Conservation (phyloP, 441 rosid species). For the Corymbia citriodora region DNA sequence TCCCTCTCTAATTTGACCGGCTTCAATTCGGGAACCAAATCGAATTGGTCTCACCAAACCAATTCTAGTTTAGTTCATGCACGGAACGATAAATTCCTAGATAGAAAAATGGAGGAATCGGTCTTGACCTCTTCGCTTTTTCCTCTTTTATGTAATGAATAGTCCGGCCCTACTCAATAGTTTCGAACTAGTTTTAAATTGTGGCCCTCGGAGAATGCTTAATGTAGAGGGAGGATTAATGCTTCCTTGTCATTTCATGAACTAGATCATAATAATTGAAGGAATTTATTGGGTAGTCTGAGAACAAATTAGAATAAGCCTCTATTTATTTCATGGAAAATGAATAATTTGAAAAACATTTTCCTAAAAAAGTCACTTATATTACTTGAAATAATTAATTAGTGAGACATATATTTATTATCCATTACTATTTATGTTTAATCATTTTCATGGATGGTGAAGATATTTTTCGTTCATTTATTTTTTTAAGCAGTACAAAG, state of each 20-base stretch:
- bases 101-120: neutral
- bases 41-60: neutral
- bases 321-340: accelerated
- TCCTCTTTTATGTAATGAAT: neutral
- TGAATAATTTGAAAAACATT: accelerated
- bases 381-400: neutral
- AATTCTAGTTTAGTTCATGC: neutral
- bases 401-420: accelerated
- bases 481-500: neutral
- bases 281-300: neutral
- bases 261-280: neutral
- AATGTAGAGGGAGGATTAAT: neutral
- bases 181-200: neutral
- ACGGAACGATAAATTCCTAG: neutral
- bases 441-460: neutral
- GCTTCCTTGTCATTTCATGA: neutral
- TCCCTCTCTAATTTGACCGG: neutral
- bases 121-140: neutral
- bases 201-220: neutral
- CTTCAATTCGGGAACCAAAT: neutral
- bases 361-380: neutral
- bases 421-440: neutral
- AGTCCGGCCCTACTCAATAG: neutral
- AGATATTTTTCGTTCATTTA: neutral
- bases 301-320: neutral